Evolutionary conservation across 768 basidiomycete genomes (phyloP), one percentile per base, ranked within the genome.

Genomic region (Megacollybia marginata): DNA sequence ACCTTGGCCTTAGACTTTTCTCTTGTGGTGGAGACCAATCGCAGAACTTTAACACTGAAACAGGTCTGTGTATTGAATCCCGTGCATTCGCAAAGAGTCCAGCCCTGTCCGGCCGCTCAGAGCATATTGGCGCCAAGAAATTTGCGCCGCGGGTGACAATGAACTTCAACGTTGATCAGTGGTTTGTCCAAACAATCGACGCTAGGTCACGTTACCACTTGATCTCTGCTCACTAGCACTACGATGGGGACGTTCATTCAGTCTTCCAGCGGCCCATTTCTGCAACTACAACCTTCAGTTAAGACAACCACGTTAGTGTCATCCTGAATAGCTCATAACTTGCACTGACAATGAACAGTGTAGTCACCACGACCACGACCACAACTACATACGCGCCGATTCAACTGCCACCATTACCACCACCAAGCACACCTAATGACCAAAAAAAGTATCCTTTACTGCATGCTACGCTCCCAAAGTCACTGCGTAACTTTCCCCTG

Each of bases 321-420:
- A 20, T 46, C 28, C 46, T 32, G 48, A 9, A n/a, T 45, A 49
- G 42, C 35, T 49, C 50, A 52, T 63, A 50, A 59, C 62, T 48
- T 62, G 54, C 58, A 56, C 52, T 50, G 46, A 55, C 52, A 52
- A 54, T 38, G 56, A 6, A 34, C 61, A 92, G 90, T 48, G 88
- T 92, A 58, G 85, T 89, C 57, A 92, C 90, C 45, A 92, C 87
- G n/a, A 92, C 91, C 1, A 90, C 88, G 0, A 92, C 91, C 2
- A 92, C 90, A 1, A 92, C 91, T 2, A 82, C 85, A 10, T 91
- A 92, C 69, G 85, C 90, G 49, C 90, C 90, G n/a, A 90, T 92
- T 54, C 84, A 80, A 35, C 64, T 92, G 2, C 90, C 90, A 1
- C 68, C 83, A 8, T 66, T 92, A 2, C 88, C 89, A 9, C 68